Base-by-base conservation (phyloP, 305 asterid genomes). In the Salvia sclarea region DNA sequence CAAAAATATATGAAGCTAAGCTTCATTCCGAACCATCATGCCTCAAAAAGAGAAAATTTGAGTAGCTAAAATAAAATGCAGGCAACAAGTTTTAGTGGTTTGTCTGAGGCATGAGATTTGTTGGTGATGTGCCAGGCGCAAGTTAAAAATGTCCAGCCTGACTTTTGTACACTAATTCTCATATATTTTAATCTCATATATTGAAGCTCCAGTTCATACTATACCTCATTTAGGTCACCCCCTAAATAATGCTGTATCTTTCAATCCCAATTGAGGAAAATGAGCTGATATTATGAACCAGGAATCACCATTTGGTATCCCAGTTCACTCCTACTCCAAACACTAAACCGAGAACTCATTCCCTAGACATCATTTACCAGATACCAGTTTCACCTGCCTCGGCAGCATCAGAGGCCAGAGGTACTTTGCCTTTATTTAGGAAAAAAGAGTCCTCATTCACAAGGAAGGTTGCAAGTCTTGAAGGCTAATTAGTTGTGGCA, bases 31-130 rank as follows among this genome's bases (percentile, higher is more conserved):
- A 30, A 47, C 55, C 54, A 38, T 28, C 49, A 45, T 30, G 11
- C 11, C 0, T 5, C 35, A 25, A 10, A 20, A 7, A 35, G 40
- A 35, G 9, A 35, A 35, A 48, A 17, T 3, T 16, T 54, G 50
- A 65, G 63, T 30, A n/a, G n/a, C n/a, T n/a, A n/a, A 31, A 47
- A 73, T 49, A 56, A 43, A 22, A 56, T 35, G 44, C 59, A 45
- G 41, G 40, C 16, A 6, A 59, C 1, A 25, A 13, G 17, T 30
- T 14, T 45, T 7, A 18, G 14, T 4, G 30, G 18, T 44, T 45
- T 17, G 3, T 20, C 24, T 17, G 43, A 10, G 14, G 5, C 22
- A 52, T 54, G 53, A 52, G 12, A 52, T 37, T 64, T 60, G 28
- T 28, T 18, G 6, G 49, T 37, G 33, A 47, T 17, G 31, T 64